Base-by-base conservation (phyloP, 2,329 filamentous ascomycete species). In the Aspergillus viridinutans region DNA sequence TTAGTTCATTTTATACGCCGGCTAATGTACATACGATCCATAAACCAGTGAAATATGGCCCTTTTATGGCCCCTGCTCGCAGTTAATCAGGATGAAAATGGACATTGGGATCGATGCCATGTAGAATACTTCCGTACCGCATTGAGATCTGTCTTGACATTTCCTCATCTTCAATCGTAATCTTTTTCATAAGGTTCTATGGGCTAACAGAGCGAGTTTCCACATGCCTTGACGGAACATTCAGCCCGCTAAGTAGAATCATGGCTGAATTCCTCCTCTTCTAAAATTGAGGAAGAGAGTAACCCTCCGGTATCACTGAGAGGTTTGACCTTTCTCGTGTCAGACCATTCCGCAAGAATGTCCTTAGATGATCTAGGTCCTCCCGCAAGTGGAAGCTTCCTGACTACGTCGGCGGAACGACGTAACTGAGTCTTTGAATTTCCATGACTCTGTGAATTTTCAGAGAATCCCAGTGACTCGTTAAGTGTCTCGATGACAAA, bases 401-500 rank as follows among this genome's bases (percentile, higher is more conserved):
- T 26, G 9, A 2, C 23, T 26, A 23, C 25, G 12, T 47, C 21
- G 21, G 21, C 14, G 12, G 21, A 23, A 26, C 12, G 43, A 47
- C 23, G 20, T 23, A 14, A 47, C 23, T 6, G 21, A 26, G 23
- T 23, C 43, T 14, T 47, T 21, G 20, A 23, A 7, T 25, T 25
- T 52, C 32, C 25, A 17, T 17, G 9, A 35, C 29, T 26, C 14
- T 38, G 32, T 43, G 54, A 25, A 48, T 40, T 52, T 28, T 38
- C 61, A 23, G 73, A 69, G 32, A 72, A 61, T 52, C 35, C 70
- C 62, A 83, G 73, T 54, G 77, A 75, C 56, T 86, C 76, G 45
- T 68, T 65, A 38, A 82, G 67, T 1, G 80, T 63, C 1, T 83
- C 78, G 4, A 82, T 79, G 53, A 89, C 70, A 56, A 82, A 67